Percentiles rank a stretch among this genome's conserved stretches.
These are phyloP conservation scores for Ascochyta lentis DNA, from an alignment of 2,329 filamentous ascomycete species.

Conservation along the genomic window DNA sequence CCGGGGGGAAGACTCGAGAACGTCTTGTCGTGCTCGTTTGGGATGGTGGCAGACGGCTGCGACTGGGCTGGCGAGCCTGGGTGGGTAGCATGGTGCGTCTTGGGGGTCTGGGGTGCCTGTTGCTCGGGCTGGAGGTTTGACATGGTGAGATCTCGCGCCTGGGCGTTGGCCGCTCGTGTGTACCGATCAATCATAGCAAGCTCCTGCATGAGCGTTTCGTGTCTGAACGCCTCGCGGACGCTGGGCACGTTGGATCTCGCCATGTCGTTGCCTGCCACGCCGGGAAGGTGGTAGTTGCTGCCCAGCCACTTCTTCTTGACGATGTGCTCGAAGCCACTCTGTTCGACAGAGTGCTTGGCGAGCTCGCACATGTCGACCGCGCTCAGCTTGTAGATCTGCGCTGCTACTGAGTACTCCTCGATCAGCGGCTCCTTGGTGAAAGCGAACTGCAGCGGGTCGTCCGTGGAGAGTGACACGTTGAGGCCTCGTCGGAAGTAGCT, in stretches of 20 bases:
- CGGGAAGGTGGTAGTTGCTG: constrained; percentile 75
- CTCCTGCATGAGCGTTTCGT: constrained; percentile 86
- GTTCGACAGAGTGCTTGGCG: constrained; percentile 92
- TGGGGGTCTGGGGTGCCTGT: constrained; percentile 37
- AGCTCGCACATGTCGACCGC: constrained; percentile 98
- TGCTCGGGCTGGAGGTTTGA: constrained; percentile 42
- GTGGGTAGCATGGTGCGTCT: constrained; percentile 38
- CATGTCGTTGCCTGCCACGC: constrained; percentile 86
- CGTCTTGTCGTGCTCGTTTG: constrained; percentile 39
- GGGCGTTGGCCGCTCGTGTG: constrained; percentile 46
- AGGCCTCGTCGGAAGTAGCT: constrained; percentile 94
- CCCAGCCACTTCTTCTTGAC: constrained; percentile 95
- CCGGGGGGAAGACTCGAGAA: constrained; percentile 40
- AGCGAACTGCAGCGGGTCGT: constrained; percentile 96
- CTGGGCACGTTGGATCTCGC: constrained; percentile 96
- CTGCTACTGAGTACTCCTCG: constrained; percentile 96
- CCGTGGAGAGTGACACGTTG: constrained; percentile 94
- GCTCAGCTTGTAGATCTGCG: constrained; percentile 97
- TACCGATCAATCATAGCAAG: constrained; percentile 70
- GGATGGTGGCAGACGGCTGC: constrained; percentile 49
- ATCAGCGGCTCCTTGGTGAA: constrained; percentile 98
- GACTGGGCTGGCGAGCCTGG: constrained; percentile 51
- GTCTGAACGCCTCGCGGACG: constrained; percentile 85
- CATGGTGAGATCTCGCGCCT: constrained; percentile 39
- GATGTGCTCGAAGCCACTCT: constrained; percentile 89